Evolutionary conservation across 2,329 filamentous ascomycete genomes (phyloP).

Genomic region (Diaporthe velutina): DNA sequence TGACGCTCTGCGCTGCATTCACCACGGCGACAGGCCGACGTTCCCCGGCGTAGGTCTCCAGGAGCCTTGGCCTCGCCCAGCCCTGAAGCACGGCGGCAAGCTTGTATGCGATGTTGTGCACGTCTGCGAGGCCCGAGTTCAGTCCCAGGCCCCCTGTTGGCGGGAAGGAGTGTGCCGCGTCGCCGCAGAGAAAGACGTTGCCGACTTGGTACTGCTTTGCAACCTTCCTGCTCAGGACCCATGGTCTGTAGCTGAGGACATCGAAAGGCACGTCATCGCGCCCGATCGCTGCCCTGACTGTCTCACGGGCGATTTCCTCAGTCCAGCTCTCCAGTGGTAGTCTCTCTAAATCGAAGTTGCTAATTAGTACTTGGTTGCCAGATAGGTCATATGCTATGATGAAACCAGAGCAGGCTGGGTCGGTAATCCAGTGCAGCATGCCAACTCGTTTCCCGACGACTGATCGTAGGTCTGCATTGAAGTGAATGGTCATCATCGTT

Average conservation of each 20-base stretch:
- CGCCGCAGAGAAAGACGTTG: slow-evolving; percentile 54
- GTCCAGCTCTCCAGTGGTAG: slow-evolving; percentile 53
- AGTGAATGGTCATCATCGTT: slow-evolving; percentile 61
- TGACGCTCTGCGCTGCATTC: slow-evolving; percentile 57
- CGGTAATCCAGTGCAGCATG: slow-evolving; percentile 60
- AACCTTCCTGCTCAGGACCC: slow-evolving; percentile 56
- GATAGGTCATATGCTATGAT: slow-evolving; percentile 58
- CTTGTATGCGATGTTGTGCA: slow-evolving; percentile 52
- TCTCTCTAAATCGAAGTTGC: slow-evolving; percentile 55
- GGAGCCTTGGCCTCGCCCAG: slow-evolving; percentile 46
- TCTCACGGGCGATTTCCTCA: slow-evolving; percentile 49
- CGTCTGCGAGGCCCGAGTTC: slow-evolving; percentile 50
- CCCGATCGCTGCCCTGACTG: slow-evolving; percentile 50
- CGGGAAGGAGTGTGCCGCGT: slow-evolving; percentile 51
- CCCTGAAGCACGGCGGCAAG: slow-evolving; percentile 52
- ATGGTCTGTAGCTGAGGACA: slow-evolving; percentile 55
- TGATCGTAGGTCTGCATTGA: slow-evolving; percentile 55
- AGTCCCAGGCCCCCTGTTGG: slow-evolving; percentile 50
- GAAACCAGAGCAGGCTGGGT: slow-evolving; percentile 57
- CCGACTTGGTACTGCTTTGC: slow-evolving; percentile 52
- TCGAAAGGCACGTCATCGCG: slow-evolving; percentile 49
- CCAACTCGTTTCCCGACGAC: slow-evolving; percentile 53
- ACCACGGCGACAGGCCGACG: slow-evolving; percentile 54
- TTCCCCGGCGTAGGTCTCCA: slow-evolving; percentile 54
- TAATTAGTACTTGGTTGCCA: slow-evolving; percentile 57